These are phyloP conservation scores for Nicotiana tabacum DNA, from an alignment of 257 asterid species.

Conservation along the genomic window DNA sequence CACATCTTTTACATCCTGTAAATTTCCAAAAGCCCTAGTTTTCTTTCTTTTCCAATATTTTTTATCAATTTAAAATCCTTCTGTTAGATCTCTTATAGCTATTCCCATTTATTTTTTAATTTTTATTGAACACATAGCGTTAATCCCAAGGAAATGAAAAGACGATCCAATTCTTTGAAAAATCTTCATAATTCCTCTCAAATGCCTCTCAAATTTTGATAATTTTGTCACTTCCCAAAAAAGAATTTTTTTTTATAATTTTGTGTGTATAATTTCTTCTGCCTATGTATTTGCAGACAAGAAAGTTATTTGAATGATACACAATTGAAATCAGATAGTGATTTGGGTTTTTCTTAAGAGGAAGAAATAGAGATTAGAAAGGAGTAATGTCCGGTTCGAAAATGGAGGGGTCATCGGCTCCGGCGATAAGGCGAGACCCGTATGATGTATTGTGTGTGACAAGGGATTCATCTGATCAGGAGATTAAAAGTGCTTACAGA, in stretches of 20 bases:
- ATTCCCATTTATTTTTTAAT: background rate
- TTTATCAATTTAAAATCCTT: background rate
- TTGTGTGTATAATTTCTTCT: background rate
- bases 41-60: background rate
- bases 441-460: no score
- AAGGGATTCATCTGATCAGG: no score
- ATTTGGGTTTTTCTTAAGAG: no score
- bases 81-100: slow-evolving; percentile 2
- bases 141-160: slow-evolving; percentile 18
- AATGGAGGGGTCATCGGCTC: no score
- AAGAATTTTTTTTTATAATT: background rate
- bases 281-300: slow-evolving; percentile 20
- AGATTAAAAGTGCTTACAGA: no score
- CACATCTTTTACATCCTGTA: background rate
- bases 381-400: no score
- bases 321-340: background rate
- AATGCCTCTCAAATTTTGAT: background rate
- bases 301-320: background rate
- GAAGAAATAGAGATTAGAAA: no score
- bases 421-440: no score
- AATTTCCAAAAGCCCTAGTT: background rate
- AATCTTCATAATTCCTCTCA: slow-evolving; percentile 13
- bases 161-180: slow-evolving; percentile 32
- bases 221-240: background rate
- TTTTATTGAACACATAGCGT: background rate